Conservation (phyloP, 768 basidiomycete species). For the Termitomyces titanicus region DNA sequence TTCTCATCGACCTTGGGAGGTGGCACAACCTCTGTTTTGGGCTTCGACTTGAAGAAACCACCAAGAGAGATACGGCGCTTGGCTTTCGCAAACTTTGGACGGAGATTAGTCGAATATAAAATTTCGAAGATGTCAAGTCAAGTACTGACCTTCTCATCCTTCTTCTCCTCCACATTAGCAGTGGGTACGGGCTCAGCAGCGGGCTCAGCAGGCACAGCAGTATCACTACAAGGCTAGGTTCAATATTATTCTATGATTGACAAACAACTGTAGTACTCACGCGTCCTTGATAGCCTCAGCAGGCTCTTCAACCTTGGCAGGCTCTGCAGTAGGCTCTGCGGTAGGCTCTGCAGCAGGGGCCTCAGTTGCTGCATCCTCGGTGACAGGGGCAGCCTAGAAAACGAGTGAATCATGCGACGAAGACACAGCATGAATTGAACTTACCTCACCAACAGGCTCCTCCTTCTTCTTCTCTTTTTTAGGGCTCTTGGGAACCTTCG, state of each 20-base stretch:
- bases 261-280: slow-evolving; percentile 36
- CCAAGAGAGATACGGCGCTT: slow-evolving; percentile 82
- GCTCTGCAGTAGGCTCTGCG: slow-evolving; percentile 31
- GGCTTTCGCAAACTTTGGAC: slow-evolving; percentile 55
- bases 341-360: slow-evolving; percentile 26
- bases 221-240: slow-evolving; percentile 31
- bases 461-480: slow-evolving; percentile 86
- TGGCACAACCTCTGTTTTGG: slow-evolving; percentile 57
- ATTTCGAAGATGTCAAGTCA: not conserved
- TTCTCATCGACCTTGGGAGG: slow-evolving; percentile 86
- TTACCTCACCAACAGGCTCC: slow-evolving; percentile 46
- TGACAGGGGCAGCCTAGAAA: slow-evolving; percentile 32
- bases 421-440: slow-evolving; percentile 8
- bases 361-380: slow-evolving; percentile 34
- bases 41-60: slow-evolving; percentile 78
- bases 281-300: slow-evolving; percentile 71
- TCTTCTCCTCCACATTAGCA: slow-evolving; percentile 34
- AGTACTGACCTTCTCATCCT: slow-evolving; percentile 37
- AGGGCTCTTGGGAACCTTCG: slow-evolving; percentile 67
- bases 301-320: slow-evolving; percentile 44
- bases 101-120: not conserved
- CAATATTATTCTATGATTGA: not conserved
- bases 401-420: not conserved
- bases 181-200: slow-evolving; percentile 30
- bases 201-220: slow-evolving; percentile 34